phyloP scores from a whole-genome alignment of 2,329 filamentous ascomycete species.

The Fusarium sp. region DNA sequence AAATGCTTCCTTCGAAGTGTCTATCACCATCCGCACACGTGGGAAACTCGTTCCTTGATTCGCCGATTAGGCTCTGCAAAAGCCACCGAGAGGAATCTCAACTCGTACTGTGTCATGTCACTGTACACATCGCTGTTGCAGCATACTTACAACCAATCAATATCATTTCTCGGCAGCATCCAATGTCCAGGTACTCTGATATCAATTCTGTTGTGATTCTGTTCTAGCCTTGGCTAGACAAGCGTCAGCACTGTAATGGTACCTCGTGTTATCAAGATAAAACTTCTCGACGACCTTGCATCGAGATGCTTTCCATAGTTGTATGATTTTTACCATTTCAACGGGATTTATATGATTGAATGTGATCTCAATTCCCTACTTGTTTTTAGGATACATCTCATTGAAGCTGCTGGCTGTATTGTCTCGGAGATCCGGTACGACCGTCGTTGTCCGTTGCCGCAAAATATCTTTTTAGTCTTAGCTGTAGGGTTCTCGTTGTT shows the following conservation, averaged over 20 bases:
- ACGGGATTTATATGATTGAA: neutral
- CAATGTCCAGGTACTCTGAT: conserved; percentile 37
- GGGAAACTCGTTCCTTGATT: conserved; percentile 36
- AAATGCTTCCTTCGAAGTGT: conserved; percentile 12
- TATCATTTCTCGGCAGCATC: conserved; percentile 16
- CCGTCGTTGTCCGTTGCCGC: conserved; percentile 42
- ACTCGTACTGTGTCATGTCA: conserved; percentile 25
- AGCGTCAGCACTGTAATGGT: conserved; percentile 3
- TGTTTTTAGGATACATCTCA: neutral
- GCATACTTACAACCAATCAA: conserved; percentile 28
- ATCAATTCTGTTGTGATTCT: conserved; percentile 23
- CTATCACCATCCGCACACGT: conserved; percentile 36
- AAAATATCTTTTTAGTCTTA: conserved; percentile 31
- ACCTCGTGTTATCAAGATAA: neutral
- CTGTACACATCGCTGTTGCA: conserved; percentile 29
- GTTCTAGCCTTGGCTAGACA: conserved; percentile 19
- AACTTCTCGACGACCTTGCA: neutral
- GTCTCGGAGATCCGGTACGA: conserved; percentile 42
- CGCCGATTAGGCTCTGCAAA: conserved; percentile 23
- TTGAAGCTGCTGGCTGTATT: neutral
- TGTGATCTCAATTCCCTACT: neutral
- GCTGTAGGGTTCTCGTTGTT: conserved; percentile 38
- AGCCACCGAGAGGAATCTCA: conserved; percentile 27
- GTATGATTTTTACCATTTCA: neutral
- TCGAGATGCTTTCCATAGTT: neutral